phyloP scores from a whole-genome alignment of 441 rosid species.

The Capsella rubella region DNA sequence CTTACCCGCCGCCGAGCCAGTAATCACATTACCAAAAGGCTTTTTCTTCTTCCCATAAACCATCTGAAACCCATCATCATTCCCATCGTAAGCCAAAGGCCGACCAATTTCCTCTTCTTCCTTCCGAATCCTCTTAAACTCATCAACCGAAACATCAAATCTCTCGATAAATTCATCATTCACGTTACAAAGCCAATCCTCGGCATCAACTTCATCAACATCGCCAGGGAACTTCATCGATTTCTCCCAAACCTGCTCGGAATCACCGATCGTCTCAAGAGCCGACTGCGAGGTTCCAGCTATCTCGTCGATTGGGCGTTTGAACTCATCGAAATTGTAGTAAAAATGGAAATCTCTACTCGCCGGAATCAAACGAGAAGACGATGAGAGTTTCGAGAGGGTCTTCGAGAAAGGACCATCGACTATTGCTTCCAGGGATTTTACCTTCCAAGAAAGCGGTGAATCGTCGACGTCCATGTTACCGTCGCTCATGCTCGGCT shows the following conservation, averaged over 20 bases:
- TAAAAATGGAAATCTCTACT: slow-evolving; percentile 83
- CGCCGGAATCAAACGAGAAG: slow-evolving; percentile 68
- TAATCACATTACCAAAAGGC: slow-evolving; percentile 22
- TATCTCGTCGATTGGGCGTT: slow-evolving; percentile 60
- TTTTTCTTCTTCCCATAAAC: slow-evolving; percentile 79
- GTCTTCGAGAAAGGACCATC: slow-evolving; percentile 55
- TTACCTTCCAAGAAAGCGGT: slow-evolving; percentile 35
- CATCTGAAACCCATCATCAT: slow-evolving; percentile 68
- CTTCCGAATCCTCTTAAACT: slow-evolving; percentile 54
- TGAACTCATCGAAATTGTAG: slow-evolving; percentile 79
- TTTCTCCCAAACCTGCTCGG: slow-evolving; percentile 46
- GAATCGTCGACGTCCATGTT: slow-evolving; percentile 44
- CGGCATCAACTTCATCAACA: slow-evolving; percentile 57
- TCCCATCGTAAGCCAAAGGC: slow-evolving; percentile 40
- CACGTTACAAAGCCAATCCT: slow-evolving; percentile 73
- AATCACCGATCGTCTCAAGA: slow-evolving; percentile 65
- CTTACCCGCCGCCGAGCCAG: slow-evolving; percentile 4
- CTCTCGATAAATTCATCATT: slow-evolving; percentile 75
- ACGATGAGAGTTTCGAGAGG: slow-evolving; percentile 63
- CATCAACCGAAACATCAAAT: slow-evolving; percentile 67
- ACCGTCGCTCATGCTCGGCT: slow-evolving; percentile 38
- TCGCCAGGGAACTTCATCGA: slow-evolving; percentile 53
- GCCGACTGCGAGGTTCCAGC: slow-evolving; percentile 55
- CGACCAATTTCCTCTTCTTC: slow-evolving; percentile 54
- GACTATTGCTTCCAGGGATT: slow-evolving; percentile 47